phyloP scores from a whole-genome alignment of 23 red algal genomes.

The Gracilaria vermiculophylla region DNA sequence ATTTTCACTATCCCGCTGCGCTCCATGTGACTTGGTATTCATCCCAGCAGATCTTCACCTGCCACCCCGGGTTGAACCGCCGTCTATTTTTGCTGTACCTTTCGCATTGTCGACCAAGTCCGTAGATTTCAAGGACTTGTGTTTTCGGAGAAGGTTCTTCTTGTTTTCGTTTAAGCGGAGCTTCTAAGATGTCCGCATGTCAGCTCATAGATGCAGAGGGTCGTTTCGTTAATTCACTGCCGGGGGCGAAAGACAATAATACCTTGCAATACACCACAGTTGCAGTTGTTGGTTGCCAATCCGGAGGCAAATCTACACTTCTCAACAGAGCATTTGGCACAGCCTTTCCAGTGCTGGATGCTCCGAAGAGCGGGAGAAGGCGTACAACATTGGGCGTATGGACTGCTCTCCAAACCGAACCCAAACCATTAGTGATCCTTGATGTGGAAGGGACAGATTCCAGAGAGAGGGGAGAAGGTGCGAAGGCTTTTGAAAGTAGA shows the following conservation, averaged over 20 bases:
- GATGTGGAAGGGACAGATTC: constrained; percentile 98
- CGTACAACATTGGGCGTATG: constrained; percentile 92
- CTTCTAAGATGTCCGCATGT: constrained; percentile 16
- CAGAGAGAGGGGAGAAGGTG: constrained; percentile 89
- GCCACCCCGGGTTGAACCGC: too few species aligned
- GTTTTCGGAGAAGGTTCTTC: too few species aligned
- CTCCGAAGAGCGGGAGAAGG: constrained; percentile 62
- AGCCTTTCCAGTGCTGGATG: constrained; percentile 93
- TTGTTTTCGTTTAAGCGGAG: neutral
- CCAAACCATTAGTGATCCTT: constrained; percentile 53
- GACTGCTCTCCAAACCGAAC: constrained; percentile 20
- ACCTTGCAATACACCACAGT: constrained; percentile 53
- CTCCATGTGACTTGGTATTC: too few species aligned
- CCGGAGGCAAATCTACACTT: constrained; percentile 93
- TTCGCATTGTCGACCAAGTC: too few species aligned
- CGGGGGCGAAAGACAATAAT: neutral
- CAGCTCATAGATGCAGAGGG: constrained; percentile 69
- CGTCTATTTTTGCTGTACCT: too few species aligned
- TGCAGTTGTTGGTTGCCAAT: constrained; percentile 90
- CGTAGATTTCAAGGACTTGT: too few species aligned
- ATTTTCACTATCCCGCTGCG: too few species aligned
- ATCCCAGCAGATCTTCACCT: too few species aligned
- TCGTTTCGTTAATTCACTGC: constrained; percentile 21
- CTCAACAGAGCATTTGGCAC: constrained; percentile 88
- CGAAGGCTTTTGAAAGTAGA: constrained; percentile 69